Evolutionary conservation across 164 flowering plant species (phyloP).

Genomic region (Berberis thunbergii): DNA sequence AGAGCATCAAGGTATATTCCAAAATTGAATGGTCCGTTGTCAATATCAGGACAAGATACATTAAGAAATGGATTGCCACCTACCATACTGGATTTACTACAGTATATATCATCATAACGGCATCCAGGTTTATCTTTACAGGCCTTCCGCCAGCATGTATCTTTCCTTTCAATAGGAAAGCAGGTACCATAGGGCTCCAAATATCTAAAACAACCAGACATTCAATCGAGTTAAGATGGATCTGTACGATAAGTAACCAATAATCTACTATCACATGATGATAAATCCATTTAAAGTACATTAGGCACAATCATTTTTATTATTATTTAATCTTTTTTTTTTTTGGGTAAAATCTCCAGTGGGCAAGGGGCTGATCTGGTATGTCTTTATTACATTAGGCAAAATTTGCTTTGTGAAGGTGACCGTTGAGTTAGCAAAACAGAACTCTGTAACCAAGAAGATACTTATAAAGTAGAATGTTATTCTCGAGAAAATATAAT

Average conservation of each 20-base stretch:
- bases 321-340: too few species aligned
- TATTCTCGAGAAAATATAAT: not conserved
- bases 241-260: not conserved
- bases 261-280: not conserved
- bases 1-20: constrained; percentile 84
- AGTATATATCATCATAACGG: constrained; percentile 26
- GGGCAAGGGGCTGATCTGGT: too few species aligned
- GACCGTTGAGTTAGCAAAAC: too few species aligned
- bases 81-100: constrained; percentile 15
- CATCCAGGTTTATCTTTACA: constrained; percentile 31
- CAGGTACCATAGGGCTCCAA: constrained; percentile 93
- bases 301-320: too few species aligned
- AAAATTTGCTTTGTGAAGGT: too few species aligned
- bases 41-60: constrained; percentile 38
- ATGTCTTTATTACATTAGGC: too few species aligned
- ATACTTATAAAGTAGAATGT: too few species aligned
- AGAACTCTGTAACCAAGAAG: too few species aligned
- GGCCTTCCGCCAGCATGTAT: constrained; percentile 76
- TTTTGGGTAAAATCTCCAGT: too few species aligned
- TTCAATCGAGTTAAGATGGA: constrained; percentile 2
- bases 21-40: constrained; percentile 49
- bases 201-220: constrained; percentile 30
- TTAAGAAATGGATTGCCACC: constrained; percentile 17
- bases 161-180: constrained; percentile 74
- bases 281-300: too few species aligned